A percentile compares a stretch with the other conserved stretches of the same genome.
Conservation (phyloP, 2,329 filamentous ascomycete species). For the Microascus cirrosus region DNA sequence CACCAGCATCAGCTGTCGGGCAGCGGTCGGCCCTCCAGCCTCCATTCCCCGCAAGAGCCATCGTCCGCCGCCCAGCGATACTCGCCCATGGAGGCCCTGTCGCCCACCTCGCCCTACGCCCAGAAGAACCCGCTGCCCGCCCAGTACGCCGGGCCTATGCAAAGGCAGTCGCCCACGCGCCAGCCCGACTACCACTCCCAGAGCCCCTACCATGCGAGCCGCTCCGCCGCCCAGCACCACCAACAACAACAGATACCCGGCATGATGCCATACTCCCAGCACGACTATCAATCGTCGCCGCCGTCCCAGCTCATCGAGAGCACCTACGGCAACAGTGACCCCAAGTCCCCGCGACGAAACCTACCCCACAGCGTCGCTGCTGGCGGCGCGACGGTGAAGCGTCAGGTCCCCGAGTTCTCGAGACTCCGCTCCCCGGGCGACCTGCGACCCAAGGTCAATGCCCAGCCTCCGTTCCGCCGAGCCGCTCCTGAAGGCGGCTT, state of each 20-base stretch:
- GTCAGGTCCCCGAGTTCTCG: slow-evolving; percentile 78
- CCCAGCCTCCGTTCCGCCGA: slow-evolving; percentile 81
- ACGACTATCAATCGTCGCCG: slow-evolving; percentile 60
- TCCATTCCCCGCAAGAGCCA: slow-evolving; percentile 59
- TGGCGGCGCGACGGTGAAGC: slow-evolving; percentile 30
- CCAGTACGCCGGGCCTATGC: slow-evolving; percentile 10
- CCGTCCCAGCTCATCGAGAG: slow-evolving; percentile 43
- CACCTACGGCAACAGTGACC: slow-evolving; percentile 37
- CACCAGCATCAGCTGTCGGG: slow-evolving; percentile 61
- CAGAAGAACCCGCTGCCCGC: slow-evolving; percentile 44
- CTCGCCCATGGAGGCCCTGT: slow-evolving; percentile 87
- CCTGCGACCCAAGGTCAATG: slow-evolving; percentile 70
- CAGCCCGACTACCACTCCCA: slow-evolving; percentile 45
- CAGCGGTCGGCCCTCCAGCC: slow-evolving; percentile 42
- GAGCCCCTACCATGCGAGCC: slow-evolving; percentile 44
- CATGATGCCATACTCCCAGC: slow-evolving; percentile 19
- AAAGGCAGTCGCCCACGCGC: slow-evolving; percentile 71
- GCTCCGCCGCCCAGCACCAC: slow-evolving; percentile 19
- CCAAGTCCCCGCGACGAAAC: slow-evolving; percentile 46
- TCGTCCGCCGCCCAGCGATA: slow-evolving; percentile 83
- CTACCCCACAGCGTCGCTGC: slow-evolving; percentile 24
- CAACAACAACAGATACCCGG: slow-evolving; percentile 6
- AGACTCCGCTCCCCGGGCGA: slow-evolving; percentile 65
- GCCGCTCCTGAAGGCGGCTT: slow-evolving; percentile 96
- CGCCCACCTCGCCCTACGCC: slow-evolving; percentile 69